Evolutionary conservation across 2,329 filamentous ascomycete species (phyloP).

Genomic region (Berkeleyomyces rouxiae): DNA sequence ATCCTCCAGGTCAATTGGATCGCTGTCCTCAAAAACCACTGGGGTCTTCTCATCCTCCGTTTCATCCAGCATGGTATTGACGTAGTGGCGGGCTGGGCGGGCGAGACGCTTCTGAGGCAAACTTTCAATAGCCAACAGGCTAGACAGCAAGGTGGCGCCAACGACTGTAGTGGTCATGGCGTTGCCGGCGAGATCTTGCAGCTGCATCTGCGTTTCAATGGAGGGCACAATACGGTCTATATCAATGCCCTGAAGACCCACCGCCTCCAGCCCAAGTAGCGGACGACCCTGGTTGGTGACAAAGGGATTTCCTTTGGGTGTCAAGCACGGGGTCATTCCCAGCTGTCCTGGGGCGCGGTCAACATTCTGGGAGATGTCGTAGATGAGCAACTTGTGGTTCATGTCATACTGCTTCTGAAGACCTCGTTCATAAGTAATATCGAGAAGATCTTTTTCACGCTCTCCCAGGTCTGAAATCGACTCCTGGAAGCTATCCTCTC

Average conservation of each 20-base stretch:
- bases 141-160: slow-evolving; percentile 42
- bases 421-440: slow-evolving; percentile 38
- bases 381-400: slow-evolving; percentile 26
- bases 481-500: slow-evolving; percentile 36
- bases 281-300: slow-evolving; percentile 42
- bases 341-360: slow-evolving; percentile 38
- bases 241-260: slow-evolving; percentile 53
- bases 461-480: slow-evolving; percentile 36
- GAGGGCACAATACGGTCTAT: slow-evolving; percentile 45
- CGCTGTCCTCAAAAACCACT: not conserved
- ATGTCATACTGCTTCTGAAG: slow-evolving; percentile 30
- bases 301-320: slow-evolving; percentile 46
- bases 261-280: slow-evolving; percentile 43
- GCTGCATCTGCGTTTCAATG: slow-evolving; percentile 40
- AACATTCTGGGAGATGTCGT: slow-evolving; percentile 59
- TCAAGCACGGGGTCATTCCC: slow-evolving; percentile 51
- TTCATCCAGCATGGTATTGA: not conserved
- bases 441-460: slow-evolving; percentile 49
- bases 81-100: slow-evolving; percentile 3
- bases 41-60: not conserved
- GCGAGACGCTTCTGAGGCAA: not conserved
- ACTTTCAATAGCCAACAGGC: slow-evolving; percentile 28
- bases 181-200: slow-evolving; percentile 60
- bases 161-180: slow-evolving; percentile 65
- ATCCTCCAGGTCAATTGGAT: not conserved